Base-by-base conservation (phyloP, 1,284 basidiomycete species). In the Apiotrichum laibachii region DNA sequence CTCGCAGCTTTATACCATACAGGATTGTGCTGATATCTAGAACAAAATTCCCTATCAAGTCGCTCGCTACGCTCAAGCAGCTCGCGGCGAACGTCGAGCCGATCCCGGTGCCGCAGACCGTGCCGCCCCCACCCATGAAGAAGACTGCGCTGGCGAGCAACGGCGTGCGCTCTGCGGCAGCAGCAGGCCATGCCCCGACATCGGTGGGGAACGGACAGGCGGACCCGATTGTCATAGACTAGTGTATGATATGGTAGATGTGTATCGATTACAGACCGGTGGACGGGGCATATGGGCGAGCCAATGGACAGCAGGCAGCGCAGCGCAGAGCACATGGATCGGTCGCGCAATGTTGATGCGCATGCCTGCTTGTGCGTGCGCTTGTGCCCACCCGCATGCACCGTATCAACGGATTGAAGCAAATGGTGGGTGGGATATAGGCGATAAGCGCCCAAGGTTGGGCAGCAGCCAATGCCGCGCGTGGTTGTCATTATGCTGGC, bases 41-140 rank as follows among this genome's bases (percentile, higher is more conserved):
- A 66, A 93, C 91, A n/a, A 92, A 92, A 72, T 95, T 94, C 81
- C 91, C 92, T 10, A 86, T 92, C 74, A 90, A 90, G 72, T 89
- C 89, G 1, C 83, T 93, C 9, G 87, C 89, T 68, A 86, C 89
- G 16, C 83, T 94, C 55, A 88, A 87, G 48, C 62, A 67, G 12
- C 60, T 74, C 5, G 70, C 69, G 2, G 64, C 69, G 1, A 63
- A 72, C 54, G 66, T 75, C 39, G 57, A 67, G 52, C 67, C 71
- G 0, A 71, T 77, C 21, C 70, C 72, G 4, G 54, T 77, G 5
- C 75, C 75, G 0, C 56, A 67, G 40, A 75, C 73, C 0, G 63
- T 61, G 22, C 51, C 57, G 5, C 51, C 61, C 1, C 59, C 60
- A 12, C 35, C 37, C 21, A 43, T 56, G 55, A 35, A 39, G 50